Conservation (phyloP, 2,329 filamentous ascomycete genomes). For the Corinectria fuckeliana region DNA sequence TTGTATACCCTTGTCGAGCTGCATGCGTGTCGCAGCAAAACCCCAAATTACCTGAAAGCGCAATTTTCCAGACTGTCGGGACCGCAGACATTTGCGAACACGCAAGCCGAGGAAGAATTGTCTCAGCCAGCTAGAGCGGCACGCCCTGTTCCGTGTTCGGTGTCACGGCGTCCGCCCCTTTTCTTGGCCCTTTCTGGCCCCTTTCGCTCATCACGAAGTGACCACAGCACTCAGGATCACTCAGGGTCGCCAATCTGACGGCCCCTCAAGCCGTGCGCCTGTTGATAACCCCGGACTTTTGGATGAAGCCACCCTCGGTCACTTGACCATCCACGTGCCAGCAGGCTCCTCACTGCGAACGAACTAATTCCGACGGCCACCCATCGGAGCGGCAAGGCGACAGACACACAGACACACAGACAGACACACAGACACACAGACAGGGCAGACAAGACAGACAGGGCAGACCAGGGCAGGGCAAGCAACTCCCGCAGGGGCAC, state of each 20-base stretch:
- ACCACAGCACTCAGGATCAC: conserved; percentile 24
- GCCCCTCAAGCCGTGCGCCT: conserved; percentile 30
- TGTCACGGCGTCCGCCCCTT: background rate
- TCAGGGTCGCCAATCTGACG: conserved; percentile 33
- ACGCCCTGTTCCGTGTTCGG: conserved; percentile 17
- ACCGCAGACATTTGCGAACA: conserved; percentile 35
- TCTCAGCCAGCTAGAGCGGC: conserved; percentile 21
- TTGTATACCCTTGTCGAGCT: conserved; percentile 30
- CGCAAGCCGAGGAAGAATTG: conserved; percentile 33
- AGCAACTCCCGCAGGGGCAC: background rate
- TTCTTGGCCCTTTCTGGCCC: conserved; percentile 22
- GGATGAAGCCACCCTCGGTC: conserved; percentile 26
- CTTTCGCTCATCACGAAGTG: conserved; percentile 10
- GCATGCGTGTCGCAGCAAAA: conserved; percentile 36
- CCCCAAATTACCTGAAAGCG: conserved; percentile 41
- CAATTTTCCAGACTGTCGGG: conserved; percentile 48
- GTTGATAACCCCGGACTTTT: conserved; percentile 24
- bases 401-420: background rate
- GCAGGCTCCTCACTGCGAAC: background rate
- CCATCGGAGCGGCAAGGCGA: background rate
- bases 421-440: background rate
- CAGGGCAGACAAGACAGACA: too few relatives aligned
- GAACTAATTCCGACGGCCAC: background rate
- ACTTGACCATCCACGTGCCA: conserved; percentile 31
- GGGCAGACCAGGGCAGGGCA: too few relatives aligned